Evolutionary conservation across 75 land plant species (phyloP).

Genomic region (Cryptomeria japonica): DNA sequence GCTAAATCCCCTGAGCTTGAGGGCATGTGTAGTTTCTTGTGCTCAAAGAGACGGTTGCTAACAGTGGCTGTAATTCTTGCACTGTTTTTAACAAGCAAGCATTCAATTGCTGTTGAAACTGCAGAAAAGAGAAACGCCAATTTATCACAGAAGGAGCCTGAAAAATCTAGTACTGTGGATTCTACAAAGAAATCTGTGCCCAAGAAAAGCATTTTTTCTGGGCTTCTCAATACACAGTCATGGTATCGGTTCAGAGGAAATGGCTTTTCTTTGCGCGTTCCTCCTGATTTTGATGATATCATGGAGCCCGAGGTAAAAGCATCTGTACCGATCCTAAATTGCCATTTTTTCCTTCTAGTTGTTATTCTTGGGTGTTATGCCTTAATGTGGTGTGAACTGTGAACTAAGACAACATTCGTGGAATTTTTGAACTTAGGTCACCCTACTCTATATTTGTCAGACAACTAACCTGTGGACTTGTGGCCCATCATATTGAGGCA

Average conservation of each 20-base stretch:
- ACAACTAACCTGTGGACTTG: background rate
- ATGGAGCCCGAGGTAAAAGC: slow-evolving; percentile 71
- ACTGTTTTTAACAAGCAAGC: background rate
- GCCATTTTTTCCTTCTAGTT: background rate
- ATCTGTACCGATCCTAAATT: background rate
- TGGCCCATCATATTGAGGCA: background rate
- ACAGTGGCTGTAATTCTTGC: background rate
- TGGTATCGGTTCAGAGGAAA: slow-evolving; percentile 84
- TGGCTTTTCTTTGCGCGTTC: slow-evolving; percentile 80
- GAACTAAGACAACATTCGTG: background rate
- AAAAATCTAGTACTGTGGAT: background rate
- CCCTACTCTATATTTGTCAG: background rate
- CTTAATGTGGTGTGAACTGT: background rate
- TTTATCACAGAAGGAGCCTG: background rate
- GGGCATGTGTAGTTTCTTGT: background rate
- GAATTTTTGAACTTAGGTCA: background rate
- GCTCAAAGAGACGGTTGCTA: slow-evolving; percentile 4
- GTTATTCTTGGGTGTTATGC: background rate
- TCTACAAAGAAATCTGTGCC: background rate
- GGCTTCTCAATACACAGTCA: slow-evolving; percentile 57
- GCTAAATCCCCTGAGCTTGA: background rate
- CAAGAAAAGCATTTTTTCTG: slow-evolving; percentile 31
- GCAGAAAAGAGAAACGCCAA: background rate
- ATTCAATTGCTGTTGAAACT: background rate
- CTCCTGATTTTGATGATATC: slow-evolving; percentile 73